phyloP scores from a whole-genome alignment of 108 stramenopile species.

The Licmophora abbreviata region DNA sequence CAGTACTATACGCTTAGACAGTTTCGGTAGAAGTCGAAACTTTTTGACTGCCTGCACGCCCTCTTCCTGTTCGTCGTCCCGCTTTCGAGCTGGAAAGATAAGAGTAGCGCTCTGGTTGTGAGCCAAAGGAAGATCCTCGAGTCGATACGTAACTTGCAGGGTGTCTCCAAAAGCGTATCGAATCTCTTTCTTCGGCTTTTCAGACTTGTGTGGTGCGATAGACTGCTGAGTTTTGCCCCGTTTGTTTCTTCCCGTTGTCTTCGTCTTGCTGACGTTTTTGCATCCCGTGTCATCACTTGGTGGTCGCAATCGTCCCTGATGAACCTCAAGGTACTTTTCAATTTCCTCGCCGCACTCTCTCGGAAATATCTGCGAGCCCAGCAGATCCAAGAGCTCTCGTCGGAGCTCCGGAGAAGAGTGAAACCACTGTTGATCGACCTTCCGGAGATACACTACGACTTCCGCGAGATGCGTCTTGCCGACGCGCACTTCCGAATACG shows the following conservation, averaged over 20 bases:
- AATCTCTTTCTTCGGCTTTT: conserved; percentile 1
- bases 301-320: background rate
- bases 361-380: conserved; percentile 25
- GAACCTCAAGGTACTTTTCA: conserved; percentile 10
- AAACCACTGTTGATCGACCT: conserved; percentile 30
- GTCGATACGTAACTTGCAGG: conserved; percentile 1
- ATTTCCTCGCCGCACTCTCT: conserved; percentile 26
- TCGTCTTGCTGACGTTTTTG: background rate
- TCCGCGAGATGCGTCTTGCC: conserved; percentile 34
- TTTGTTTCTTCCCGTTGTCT: background rate
- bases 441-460: conserved; percentile 32
- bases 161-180: conserved; percentile 15
- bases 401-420: conserved; percentile 18
- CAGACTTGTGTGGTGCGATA: no score
- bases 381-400: conserved; percentile 28
- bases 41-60: no score
- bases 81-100: no score
- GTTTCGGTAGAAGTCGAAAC: no score
- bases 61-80: no score
- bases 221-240: background rate
- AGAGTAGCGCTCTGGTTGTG: no score
- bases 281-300: background rate
- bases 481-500: conserved; percentile 31
- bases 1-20: no score
- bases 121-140: background rate